Percentiles rank a stretch among this genome's conserved stretches.
These are phyloP conservation scores for Linnemannia exigua DNA, from an alignment of 192 early-diverging fungal species.

Conservation along the genomic window DNA sequence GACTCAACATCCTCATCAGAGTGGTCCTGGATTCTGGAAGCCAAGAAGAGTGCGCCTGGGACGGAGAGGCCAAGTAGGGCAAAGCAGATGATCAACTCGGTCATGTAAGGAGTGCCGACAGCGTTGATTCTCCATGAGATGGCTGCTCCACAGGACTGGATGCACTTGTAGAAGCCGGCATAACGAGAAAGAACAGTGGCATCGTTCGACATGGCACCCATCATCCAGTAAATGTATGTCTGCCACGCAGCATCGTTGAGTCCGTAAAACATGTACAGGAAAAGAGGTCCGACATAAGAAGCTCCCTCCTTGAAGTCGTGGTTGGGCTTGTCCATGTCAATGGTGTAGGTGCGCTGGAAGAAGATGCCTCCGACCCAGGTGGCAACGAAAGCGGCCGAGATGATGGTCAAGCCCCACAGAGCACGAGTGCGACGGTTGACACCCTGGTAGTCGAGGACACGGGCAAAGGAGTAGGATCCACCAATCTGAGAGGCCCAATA, in stretches of 20 bases:
- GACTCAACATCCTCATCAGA: conserved; percentile 18
- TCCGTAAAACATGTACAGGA: conserved; percentile 84
- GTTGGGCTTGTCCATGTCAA: conserved; percentile 40
- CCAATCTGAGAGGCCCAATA: conserved; percentile 87
- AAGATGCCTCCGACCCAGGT: conserved; percentile 78
- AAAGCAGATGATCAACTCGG: conserved; percentile 58
- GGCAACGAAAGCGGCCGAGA: conserved; percentile 64
- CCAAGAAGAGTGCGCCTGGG: conserved; percentile 46
- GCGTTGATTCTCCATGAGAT: conserved; percentile 81
- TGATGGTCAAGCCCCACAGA: conserved; percentile 65
- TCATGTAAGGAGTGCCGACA: conserved; percentile 42
- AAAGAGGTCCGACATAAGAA: conserved; percentile 68
- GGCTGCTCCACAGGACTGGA: conserved; percentile 85
- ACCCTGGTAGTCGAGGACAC: conserved; percentile 72
- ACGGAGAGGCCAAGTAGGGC: conserved; percentile 53
- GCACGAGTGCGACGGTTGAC: conserved; percentile 75
- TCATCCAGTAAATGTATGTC: conserved; percentile 82
- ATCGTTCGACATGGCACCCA: conserved; percentile 90
- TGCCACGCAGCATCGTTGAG: conserved; percentile 89
- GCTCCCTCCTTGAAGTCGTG: conserved; percentile 61
- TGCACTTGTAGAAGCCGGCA: conserved; percentile 92
- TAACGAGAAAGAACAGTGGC: conserved; percentile 78
- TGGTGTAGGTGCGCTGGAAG: conserved; percentile 68
- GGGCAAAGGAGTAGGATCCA: conserved; percentile 74
- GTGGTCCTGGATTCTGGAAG: conserved; percentile 45